Conservation (phyloP, 305 asterid species). For the Fraxinus sp. region DNA sequence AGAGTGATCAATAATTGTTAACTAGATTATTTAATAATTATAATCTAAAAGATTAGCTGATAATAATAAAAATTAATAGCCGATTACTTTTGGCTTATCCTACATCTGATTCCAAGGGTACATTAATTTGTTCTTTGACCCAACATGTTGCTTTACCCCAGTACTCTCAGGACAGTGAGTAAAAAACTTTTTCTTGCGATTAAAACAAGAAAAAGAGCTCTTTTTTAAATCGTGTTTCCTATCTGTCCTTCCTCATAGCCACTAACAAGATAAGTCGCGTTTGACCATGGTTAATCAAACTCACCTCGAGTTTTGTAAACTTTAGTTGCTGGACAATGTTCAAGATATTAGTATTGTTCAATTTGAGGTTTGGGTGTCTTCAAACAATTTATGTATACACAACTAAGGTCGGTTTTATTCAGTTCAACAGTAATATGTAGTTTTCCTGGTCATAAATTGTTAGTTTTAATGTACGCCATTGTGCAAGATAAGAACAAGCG, state of each 20-base stretch:
- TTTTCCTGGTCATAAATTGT: neutral
- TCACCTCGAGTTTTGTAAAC: neutral
- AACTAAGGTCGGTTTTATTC: neutral
- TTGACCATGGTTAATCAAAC: neutral
- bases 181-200: neutral
- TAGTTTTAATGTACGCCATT: neutral
- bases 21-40: neutral
- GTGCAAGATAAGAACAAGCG: neutral
- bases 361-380: neutral
- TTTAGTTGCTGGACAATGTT: neutral
- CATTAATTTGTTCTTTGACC: neutral
- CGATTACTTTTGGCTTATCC: constrained; percentile 10
- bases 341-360: too few relatives aligned
- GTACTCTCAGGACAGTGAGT: neutral
- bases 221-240: neutral
- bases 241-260: neutral
- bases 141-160: neutral
- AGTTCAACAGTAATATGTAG: neutral
- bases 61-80: neutral
- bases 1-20: neutral
- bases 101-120: constrained; percentile 20
- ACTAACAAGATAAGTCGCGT: neutral
- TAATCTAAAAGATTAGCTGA: neutral
- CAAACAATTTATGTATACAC: neutral
- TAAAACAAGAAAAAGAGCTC: neutral